Evolutionary conservation across 352 stramenopile genomes (phyloP), one percentile per base, ranked within the genome.

Genomic region (Phytopythium ostracodes): DNA sequence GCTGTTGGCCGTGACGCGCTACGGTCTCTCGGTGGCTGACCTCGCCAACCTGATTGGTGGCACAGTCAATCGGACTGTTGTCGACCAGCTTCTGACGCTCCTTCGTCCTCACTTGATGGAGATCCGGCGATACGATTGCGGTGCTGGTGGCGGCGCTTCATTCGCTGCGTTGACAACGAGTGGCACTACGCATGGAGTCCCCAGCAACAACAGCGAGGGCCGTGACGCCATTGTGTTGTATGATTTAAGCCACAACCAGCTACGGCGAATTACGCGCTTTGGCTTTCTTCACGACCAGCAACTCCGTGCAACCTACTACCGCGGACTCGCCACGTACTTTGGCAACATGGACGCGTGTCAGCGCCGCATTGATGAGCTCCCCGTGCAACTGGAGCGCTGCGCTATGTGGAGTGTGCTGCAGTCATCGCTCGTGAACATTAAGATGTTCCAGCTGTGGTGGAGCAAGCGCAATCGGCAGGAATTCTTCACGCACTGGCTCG

Each of bases 361-460:
- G 49, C 81, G 82, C 0, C 81, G 84, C n/a, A 64, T 94, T 15
- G 82, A 93, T 55, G 86, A 92, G 60, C 66, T 94, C 11, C 86
- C 86, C 0, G 80, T 94, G 59, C 86, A 94, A 40, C 60, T 93
- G 35, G 86, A 92, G 66, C 79, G 86, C 10, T 94, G 86, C 22
- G 64, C 62, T 4, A 67, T 87, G 65, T 94, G 86, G 86, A 62
- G 65, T 18, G 72, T 82, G 14, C 72, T 94, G 12, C 82, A 92
- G 57, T 77, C 56, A 22, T 64, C 75, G 24, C 77, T 94, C 9
- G 82, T 92, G n/a, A 85, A 93, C 56, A 91, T 94, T 60, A 85
- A 87, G 59, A 92, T 93, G 84, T 94, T 92, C 57, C 86, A 89
- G 59, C 68, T 92, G 31, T 94, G 86, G 86, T 92, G 86, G 86